Percentiles rank a stretch among this genome's conserved stretches.
Evolutionary conservation across 2,329 filamentous ascomycete species (phyloP).

Genomic region (Aspergillus carbonarius): DNA sequence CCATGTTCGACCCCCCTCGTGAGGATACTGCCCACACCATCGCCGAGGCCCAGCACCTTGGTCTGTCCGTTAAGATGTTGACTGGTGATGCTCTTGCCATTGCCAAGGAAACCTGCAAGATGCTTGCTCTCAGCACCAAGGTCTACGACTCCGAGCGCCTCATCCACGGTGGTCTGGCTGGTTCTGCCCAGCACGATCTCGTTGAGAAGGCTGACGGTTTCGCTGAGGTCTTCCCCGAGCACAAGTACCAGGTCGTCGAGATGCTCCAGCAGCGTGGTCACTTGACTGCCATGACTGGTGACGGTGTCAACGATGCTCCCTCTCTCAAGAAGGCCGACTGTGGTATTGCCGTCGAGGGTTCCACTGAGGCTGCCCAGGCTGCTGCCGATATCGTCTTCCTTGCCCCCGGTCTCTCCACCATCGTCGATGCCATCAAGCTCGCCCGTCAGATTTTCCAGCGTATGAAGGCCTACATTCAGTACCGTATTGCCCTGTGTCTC

Average conservation of each 20-base stretch:
- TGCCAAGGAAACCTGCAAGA: slow-evolving; percentile 79
- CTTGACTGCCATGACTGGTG: slow-evolving; percentile 73
- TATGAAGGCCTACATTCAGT: slow-evolving; percentile 76
- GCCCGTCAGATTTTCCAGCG: slow-evolving; percentile 74
- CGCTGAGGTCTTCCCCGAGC: slow-evolving; percentile 72
- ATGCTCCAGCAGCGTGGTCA: slow-evolving; percentile 73
- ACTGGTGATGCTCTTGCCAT: slow-evolving; percentile 79
- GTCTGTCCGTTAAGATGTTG: slow-evolving; percentile 78
- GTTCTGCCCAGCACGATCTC: slow-evolving; percentile 72
- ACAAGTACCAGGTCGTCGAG: slow-evolving; percentile 75
- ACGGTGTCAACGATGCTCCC: slow-evolving; percentile 73
- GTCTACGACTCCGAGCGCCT: slow-evolving; percentile 78
- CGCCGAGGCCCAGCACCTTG: slow-evolving; percentile 71
- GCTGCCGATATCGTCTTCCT: slow-evolving; percentile 74
- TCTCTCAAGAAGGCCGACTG: slow-evolving; percentile 73
- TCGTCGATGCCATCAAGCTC: slow-evolving; percentile 71
- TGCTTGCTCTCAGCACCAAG: slow-evolving; percentile 75
- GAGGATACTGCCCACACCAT: slow-evolving; percentile 78
- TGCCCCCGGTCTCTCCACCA: slow-evolving; percentile 68
- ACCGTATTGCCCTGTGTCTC: slow-evolving; percentile 72
- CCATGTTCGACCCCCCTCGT: slow-evolving; percentile 78
- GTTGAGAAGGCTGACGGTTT: slow-evolving; percentile 73
- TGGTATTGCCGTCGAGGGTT: slow-evolving; percentile 71
- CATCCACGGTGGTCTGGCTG: slow-evolving; percentile 72
- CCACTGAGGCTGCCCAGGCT: slow-evolving; percentile 70